phyloP scores from a whole-genome alignment of 352 stramenopile genomes.

The Pythium vanterpoolii region DNA sequence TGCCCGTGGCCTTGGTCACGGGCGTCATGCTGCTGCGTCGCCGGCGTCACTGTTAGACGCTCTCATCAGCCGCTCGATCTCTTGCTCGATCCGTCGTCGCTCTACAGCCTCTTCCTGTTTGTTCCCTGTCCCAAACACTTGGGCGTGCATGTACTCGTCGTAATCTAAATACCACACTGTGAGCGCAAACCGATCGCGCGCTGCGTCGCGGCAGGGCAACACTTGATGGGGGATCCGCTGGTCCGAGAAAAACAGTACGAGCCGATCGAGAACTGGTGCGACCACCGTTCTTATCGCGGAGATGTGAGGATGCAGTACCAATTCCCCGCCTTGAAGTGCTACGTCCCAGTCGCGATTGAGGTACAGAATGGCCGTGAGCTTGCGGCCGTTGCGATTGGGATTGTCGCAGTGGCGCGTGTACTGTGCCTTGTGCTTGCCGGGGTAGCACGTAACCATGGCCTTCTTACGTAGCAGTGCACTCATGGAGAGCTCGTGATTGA shows the following conservation, averaged over 20 bases:
- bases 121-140: conserved; percentile 29
- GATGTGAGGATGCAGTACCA: conserved; percentile 25
- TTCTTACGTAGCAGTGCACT: conserved; percentile 37
- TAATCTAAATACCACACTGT: conserved; percentile 65
- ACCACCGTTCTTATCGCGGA: neutral
- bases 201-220: conserved; percentile 10
- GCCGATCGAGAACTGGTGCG: conserved; percentile 24
- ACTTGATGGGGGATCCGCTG: conserved; percentile 46
- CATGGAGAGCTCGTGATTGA: conserved; percentile 27
- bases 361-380: conserved; percentile 56
- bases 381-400: conserved; percentile 42
- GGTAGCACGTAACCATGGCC: conserved; percentile 53
- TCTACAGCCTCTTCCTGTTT: neutral
- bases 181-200: conserved; percentile 36
- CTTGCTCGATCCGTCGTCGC: conserved; percentile 13
- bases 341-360: conserved; percentile 35
- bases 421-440: conserved; percentile 26
- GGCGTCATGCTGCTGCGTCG: conserved; percentile 14
- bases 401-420: conserved; percentile 59
- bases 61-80: conserved; percentile 21
- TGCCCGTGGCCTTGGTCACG: conserved; percentile 1
- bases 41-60: neutral
- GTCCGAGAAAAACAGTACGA: conserved; percentile 53
- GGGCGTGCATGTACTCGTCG: conserved; percentile 46
- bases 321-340: conserved; percentile 28